Conservation (phyloP, 768 basidiomycete genomes). For the Boletus rufocinnamomeus region DNA sequence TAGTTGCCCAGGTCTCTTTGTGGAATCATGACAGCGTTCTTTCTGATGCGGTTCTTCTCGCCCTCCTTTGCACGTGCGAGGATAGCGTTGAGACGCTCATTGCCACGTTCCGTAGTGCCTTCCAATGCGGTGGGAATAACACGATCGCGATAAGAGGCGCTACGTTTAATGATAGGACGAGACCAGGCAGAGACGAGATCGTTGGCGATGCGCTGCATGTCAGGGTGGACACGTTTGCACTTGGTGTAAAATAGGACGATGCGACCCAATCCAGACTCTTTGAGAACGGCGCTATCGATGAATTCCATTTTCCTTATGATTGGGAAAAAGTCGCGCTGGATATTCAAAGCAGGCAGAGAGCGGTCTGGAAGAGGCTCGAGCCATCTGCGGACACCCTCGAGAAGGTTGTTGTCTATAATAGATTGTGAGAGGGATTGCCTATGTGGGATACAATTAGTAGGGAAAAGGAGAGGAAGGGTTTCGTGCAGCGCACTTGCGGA, state of each 20-base stretch:
- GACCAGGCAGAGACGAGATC: constrained; percentile 87
- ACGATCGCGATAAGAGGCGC: constrained; percentile 76
- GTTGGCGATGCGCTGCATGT: constrained; percentile 78
- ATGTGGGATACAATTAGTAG: neutral
- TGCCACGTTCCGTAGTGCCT: constrained; percentile 38
- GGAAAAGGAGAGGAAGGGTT: too few relatives aligned
- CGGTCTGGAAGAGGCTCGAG: constrained; percentile 92
- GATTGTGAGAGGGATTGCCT: constrained; percentile 87
- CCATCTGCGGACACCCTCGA: constrained; percentile 88
- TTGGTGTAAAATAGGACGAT: constrained; percentile 96
- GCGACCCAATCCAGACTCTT: constrained; percentile 87
- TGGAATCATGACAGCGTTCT: constrained; percentile 84
- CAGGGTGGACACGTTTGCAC: constrained; percentile 83
- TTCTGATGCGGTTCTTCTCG: constrained; percentile 69
- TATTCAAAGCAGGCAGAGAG: constrained; percentile 92
- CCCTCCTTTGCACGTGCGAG: constrained; percentile 64
- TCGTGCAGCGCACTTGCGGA: constrained; percentile 73
- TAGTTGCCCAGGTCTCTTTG: constrained; percentile 74
- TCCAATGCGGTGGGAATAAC: constrained; percentile 60
- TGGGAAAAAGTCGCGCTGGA: constrained; percentile 89
- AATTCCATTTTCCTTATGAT: constrained; percentile 86
- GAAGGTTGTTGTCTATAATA: constrained; percentile 92
- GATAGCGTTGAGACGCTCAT: constrained; percentile 67
- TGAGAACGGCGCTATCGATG: constrained; percentile 87
- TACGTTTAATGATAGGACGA: constrained; percentile 88